A percentile compares a stretch with the other conserved stretches of the same genome.
Evolutionary conservation across 1,284 basidiomycete species (phyloP).

Genomic region (Ustilago bromivora): DNA sequence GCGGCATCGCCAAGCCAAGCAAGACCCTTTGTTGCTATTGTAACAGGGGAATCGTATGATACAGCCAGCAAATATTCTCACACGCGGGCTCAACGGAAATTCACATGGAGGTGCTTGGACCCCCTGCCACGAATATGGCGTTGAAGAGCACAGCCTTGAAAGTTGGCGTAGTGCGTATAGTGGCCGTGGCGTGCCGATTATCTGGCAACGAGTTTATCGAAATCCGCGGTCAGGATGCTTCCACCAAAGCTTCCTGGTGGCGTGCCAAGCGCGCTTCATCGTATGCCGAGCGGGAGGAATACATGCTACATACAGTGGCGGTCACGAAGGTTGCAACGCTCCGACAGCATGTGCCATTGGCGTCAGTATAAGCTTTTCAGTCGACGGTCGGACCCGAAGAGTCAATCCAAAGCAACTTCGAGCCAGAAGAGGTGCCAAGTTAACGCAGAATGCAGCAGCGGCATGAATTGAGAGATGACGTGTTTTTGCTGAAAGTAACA

Average conservation of each 20-base stretch:
- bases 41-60: neutral
- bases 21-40: neutral
- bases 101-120: neutral
- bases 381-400: neutral
- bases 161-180: neutral
- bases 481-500: neutral
- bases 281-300: neutral
- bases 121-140: neutral
- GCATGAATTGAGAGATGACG: conserved; percentile 2
- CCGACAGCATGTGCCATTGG: neutral
- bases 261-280: neutral
- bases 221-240: neutral
- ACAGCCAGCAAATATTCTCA: neutral
- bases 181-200: neutral
- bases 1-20: neutral
- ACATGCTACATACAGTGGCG: neutral
- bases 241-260: neutral
- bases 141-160: neutral
- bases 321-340: neutral
- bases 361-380: neutral
- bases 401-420: neutral
- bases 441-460: neutral
- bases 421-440: neutral
- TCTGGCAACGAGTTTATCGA: neutral
- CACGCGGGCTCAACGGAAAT: neutral